Conservation (phyloP, 208 protist genomes). For the Leishmania mexicana region DNA sequence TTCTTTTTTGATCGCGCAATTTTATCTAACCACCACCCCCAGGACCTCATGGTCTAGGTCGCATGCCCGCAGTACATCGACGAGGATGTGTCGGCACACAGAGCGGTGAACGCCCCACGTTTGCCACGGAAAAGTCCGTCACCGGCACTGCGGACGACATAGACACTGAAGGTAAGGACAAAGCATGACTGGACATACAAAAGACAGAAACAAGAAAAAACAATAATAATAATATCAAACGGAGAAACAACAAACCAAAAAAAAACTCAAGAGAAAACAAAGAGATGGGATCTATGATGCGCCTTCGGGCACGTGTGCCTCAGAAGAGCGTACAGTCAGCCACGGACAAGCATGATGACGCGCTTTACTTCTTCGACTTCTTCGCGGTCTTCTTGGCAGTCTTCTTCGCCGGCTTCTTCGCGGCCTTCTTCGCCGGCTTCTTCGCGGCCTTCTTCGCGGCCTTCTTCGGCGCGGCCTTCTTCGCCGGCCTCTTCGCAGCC, state of each 20-base stretch:
- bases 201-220: not conserved
- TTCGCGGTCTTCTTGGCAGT: conserved; percentile 20
- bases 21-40: not conserved
- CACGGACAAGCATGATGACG: not conserved
- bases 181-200: conserved; percentile 4
- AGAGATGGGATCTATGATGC: conserved; percentile 21
- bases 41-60: not conserved
- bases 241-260: conserved; percentile 12
- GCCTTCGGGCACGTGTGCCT: not conserved
- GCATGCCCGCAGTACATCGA: not conserved
- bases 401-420: conserved; percentile 10
- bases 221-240: not conserved
- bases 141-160: not conserved
- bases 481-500: conserved; percentile 25
- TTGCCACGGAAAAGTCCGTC: not conserved
- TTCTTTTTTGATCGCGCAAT: not conserved
- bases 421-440: conserved; percentile 20
- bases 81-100: not conserved
- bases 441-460: conserved; percentile 34
- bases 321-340: conserved; percentile 10
- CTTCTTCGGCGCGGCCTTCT: conserved; percentile 29
- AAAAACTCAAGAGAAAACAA: not conserved
- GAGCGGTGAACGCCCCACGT: not conserved
- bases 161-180: not conserved
- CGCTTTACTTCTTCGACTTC: conserved; percentile 29